Base-by-base conservation (phyloP, 306 rosid genomes). In the Cicer bijugum region DNA sequence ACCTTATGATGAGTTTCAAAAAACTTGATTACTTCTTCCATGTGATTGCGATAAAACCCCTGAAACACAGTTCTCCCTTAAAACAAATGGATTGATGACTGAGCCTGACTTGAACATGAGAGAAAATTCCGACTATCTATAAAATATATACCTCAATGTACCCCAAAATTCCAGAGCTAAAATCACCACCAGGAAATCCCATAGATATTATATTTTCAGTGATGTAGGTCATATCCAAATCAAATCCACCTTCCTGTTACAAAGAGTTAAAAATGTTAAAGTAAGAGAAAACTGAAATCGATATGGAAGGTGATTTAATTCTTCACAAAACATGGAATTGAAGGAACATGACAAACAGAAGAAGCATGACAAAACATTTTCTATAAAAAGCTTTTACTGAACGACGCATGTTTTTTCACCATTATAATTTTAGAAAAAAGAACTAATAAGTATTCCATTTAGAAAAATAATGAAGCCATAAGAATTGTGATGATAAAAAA, bases 1-100 rank as follows among this genome's bases (percentile, higher is more conserved):
- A 93, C 97, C 98, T 93, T 82, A 80, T 93, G 98, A 80, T 84
- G 91, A 52, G 90, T 86, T 74, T 93, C 97, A 57, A 93, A 87
- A 81, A 90, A 93, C 53, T 78, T 89, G 72, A 91, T 86, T 69
- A 93, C 97, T 84, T 93, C 98, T 77, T 90, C 97, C 97, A 93
- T 93, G 85, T 93, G 98, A 85, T 93, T 93, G 70, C 97, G 86
- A 78, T 93, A 93, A 78, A 93, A 88, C 15, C 98, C 98, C 98
- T 90, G 91, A 82, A 88, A 51, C 67, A 85, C 52, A 80, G 42
- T 46, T 77, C 78, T 73, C 65, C 68, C 20, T 85, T 82, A 15
- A 52, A 72, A 74, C 47, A 69, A 71, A 57, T 60, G 52, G 85
- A 64, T 38, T 59, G 42, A 77, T 66, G 74, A 68, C 51, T 45